Conservation (phyloP, 2,329 filamentous ascomycete genomes). For the Tolypocladium pustulatum region DNA sequence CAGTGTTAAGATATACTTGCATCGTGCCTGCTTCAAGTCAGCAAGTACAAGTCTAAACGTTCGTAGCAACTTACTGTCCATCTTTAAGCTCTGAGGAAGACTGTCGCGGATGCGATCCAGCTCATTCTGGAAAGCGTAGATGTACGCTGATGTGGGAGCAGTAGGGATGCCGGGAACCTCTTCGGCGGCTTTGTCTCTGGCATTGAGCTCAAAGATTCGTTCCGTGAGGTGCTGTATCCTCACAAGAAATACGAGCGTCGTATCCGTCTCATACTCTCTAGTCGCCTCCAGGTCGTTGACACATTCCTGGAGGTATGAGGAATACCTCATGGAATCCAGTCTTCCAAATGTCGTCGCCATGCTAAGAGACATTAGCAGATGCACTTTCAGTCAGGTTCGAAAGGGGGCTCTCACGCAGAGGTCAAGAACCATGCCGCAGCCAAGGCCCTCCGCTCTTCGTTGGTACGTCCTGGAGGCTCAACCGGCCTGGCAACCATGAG, state of each 20-base stretch:
- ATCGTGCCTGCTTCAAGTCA: conserved; percentile 22
- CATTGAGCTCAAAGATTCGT: conserved; percentile 32
- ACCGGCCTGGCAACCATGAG: conserved; percentile 31
- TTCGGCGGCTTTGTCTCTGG: conserved; percentile 21
- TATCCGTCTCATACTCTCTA: conserved; percentile 35
- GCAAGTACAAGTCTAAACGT: not conserved
- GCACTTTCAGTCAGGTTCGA: not conserved
- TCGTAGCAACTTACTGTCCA: conserved; percentile 23
- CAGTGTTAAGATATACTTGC: conserved; percentile 27
- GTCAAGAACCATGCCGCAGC: conserved; percentile 44
- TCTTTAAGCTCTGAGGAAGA: conserved; percentile 22
- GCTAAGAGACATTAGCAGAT: conserved; percentile 11
- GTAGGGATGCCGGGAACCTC: conserved; percentile 22
- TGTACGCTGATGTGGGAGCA: conserved; percentile 32
- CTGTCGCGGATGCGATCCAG: conserved; percentile 28
- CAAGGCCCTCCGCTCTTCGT: conserved; percentile 41
- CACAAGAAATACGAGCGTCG: conserved; percentile 33
- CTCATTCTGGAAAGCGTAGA: conserved; percentile 34
- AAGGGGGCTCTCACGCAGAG: conserved; percentile 30
- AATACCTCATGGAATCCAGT: conserved; percentile 39
- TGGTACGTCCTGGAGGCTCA: conserved; percentile 26
- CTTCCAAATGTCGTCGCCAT: conserved; percentile 30
- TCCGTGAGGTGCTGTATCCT: conserved; percentile 39
- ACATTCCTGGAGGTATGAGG: conserved; percentile 41
- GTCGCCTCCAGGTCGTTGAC: conserved; percentile 31